phyloP scores from a whole-genome alignment of 257 asterid genomes.

The Anisodus tanguticus region DNA sequence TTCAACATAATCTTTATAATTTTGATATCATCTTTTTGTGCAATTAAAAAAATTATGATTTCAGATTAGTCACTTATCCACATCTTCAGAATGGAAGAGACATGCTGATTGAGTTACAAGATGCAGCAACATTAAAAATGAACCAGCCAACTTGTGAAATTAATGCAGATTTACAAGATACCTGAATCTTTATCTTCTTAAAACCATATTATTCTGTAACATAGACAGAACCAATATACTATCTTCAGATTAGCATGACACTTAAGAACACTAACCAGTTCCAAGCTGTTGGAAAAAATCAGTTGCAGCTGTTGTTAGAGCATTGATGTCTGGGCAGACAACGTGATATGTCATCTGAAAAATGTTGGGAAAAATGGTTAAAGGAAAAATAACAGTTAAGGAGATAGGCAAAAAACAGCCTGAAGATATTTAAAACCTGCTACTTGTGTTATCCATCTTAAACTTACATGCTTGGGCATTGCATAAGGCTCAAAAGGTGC shows the following conservation, averaged over 20 bases:
- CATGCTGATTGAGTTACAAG: neutral
- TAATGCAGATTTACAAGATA: neutral
- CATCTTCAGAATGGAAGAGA: conserved; percentile 17
- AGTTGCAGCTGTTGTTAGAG: conserved; percentile 85
- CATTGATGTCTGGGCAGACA: conserved; percentile 97
- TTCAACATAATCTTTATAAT: neutral
- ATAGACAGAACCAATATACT: neutral
- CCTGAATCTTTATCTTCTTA: neutral
- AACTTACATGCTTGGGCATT: conserved; percentile 80
- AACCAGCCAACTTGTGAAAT: conserved; percentile 9
- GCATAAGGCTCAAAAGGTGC: conserved; percentile 99
- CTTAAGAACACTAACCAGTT: conserved; percentile 66
- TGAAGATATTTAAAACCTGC: conserved; percentile 29
- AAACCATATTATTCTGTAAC: neutral
- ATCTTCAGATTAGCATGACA: conserved; percentile 12
- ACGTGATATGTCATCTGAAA: conserved; percentile 89
- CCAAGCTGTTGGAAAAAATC: conserved; percentile 99
- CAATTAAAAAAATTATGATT: neutral
- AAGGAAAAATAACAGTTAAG: neutral
- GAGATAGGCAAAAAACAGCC: conserved; percentile 31
- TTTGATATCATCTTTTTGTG: neutral
- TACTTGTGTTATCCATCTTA: conserved; percentile 3
- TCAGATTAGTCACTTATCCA: conserved; percentile 7
- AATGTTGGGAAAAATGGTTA: conserved; percentile 25
- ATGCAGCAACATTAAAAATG: neutral